Base-by-base conservation (phyloP, 2,329 filamentous ascomycete species). In the Alternaria arborescens region DNA sequence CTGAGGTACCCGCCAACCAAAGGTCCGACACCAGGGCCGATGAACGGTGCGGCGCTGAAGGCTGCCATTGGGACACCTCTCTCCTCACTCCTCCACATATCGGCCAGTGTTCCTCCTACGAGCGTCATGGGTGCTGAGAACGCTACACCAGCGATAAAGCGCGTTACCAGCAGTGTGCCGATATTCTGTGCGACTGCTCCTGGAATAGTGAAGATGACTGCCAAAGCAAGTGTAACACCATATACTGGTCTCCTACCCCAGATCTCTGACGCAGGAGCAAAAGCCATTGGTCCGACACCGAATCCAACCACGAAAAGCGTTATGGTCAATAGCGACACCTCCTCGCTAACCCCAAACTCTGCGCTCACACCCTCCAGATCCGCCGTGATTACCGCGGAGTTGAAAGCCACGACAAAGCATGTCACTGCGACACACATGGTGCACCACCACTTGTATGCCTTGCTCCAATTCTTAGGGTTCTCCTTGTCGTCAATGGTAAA, bases 41-140 rank as follows among this genome's bases (percentile, higher is more conserved):
- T 85, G 74, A 95, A 95, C 0, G 92, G 92, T 0, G 92, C 92
- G 3, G 92, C 91, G 12, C 87, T 90, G 77, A 95, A 96, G 16
- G 91, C 90, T 3, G 92, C 92, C 92, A 96, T 95, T 18, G 92
- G 91, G 2, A 95, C 89, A 71, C 92, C 92, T 54, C 92, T 86
- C 79, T 96, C 92, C 75, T 95, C 92, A 52, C 89, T 92, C 60
- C 81, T 88, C 91, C 91, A 96, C n/a, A 95, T 78, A 80, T 96
- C 92, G 11, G 92, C 90, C 6, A 96, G 80, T 0, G 91, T 94
- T 8, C 92, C 92, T 43, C 92, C 92, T 8, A 94, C 92, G 1
- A 95, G 84, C 0, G 92, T 94, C 90, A 96, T 94, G 2, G 92
- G 92, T 0, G 92, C 92, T 11, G 90, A 93, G 75, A 94, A 94